Conservation (phyloP, 768 basidiomycete genomes). For the Trametes coccinea region DNA sequence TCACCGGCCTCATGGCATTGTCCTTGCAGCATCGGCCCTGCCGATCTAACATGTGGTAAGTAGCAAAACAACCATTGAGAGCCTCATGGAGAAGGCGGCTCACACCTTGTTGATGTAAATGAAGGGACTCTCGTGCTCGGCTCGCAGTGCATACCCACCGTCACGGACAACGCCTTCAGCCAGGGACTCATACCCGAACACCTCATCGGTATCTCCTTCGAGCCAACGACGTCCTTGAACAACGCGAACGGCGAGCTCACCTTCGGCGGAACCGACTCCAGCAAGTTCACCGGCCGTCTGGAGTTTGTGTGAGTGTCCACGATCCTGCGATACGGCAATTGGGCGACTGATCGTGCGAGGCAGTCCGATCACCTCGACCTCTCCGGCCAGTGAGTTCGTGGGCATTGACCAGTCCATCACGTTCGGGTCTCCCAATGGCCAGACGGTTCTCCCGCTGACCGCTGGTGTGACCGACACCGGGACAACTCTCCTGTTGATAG, state of each 20-base stretch:
- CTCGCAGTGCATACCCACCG: slow-evolving; percentile 33
- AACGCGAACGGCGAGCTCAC: slow-evolving; percentile 25
- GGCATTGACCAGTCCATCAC: slow-evolving; percentile 31
- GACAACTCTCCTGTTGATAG: slow-evolving; percentile 51
- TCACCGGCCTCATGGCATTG: too few relatives aligned
- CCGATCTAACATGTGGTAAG: slow-evolving; percentile 32
- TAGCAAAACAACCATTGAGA: too few relatives aligned
- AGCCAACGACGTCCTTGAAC: slow-evolving; percentile 15
- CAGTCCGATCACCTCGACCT: slow-evolving; percentile 26
- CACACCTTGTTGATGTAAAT: too few relatives aligned
- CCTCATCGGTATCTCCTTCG: slow-evolving; percentile 38
- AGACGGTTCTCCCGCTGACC: slow-evolving; percentile 34
- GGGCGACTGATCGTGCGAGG: not conserved
- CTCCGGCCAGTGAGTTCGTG: slow-evolving; percentile 22
- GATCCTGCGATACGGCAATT: not conserved
- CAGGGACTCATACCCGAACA: slow-evolving; percentile 33
- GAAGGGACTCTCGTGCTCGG: slow-evolving; percentile 12
- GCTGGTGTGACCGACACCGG: slow-evolving; percentile 50
- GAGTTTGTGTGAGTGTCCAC: slow-evolving; percentile 22
- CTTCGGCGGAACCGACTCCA: slow-evolving; percentile 26
- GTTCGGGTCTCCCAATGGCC: slow-evolving; percentile 23
- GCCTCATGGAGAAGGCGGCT: too few relatives aligned
- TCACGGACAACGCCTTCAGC: slow-evolving; percentile 36
- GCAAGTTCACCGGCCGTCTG: slow-evolving; percentile 34
- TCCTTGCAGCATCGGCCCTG: too few relatives aligned